Evolutionary conservation across 140 eudicot species (phyloP), one percentile per base, ranked within the genome.

Genomic region (Bidens hawaiensis): DNA sequence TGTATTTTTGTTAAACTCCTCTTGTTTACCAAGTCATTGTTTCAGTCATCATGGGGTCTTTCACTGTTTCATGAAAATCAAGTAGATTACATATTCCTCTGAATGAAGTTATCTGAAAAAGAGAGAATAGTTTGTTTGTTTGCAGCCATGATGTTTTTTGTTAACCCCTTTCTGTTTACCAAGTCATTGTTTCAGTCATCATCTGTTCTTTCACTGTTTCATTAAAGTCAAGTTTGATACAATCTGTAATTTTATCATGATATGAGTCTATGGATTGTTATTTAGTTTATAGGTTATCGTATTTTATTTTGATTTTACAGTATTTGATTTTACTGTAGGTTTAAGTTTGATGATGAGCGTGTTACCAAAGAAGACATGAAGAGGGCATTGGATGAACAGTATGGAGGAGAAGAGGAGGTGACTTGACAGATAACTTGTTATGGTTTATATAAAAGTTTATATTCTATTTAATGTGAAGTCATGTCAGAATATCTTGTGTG

Each of bases 371-470:
- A 87, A 76, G 96, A 91, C 62, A 31, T 78, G 74, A 91, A 87
- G 75, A 82, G 93, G 80, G 99, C 93, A 25, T 61, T 93, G 78
- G 99, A 93, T 64, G 99, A 93, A 65, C 96, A 93, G 43, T 93
- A 84, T 76, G 96, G 99, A 52, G 99, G 99, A 52, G 99, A 93
- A 68, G 96, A n/a, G n/a, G n/a, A 93, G 98, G 96, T 91, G 72
- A 61, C 33, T 70, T 42, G 15, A 19, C 31, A 4, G 26, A 28
- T 51, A 15, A 22, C 34, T 36, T 67, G 19, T 68, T 28, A 26
- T 53, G 31, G 49, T 56, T 30, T 54, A 58, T 63, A 54, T 62
- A 17, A 31, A 60, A 10, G 30, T 48, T 31, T 12, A 34, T 23
- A 18, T 64, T 14, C 27, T 21, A 19, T 47, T 17, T 57, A 34